Conservation (phyloP, 2,329 filamentous ascomycete genomes). For the Scleromitrula shiraiana region DNA sequence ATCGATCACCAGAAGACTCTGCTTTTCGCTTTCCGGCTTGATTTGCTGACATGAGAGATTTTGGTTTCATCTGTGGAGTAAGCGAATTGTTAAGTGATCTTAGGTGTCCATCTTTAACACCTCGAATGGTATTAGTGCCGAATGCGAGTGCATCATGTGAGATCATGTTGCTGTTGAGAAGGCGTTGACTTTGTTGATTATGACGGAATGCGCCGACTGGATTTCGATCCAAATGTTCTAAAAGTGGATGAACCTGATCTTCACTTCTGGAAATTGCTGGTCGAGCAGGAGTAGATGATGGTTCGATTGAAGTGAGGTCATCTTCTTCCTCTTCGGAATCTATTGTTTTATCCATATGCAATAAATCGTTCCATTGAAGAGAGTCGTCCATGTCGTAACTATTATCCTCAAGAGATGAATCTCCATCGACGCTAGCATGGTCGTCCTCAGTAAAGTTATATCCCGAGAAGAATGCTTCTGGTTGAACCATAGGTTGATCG, state of each 20-base stretch:
- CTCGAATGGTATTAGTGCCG: constrained; percentile 51
- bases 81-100: constrained; percentile 59
- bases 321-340: constrained; percentile 7
- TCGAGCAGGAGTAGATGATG: constrained; percentile 41
- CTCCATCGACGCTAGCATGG: constrained; percentile 42
- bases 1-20: constrained; percentile 16
- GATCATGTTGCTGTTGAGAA: constrained; percentile 46
- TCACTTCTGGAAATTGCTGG: constrained; percentile 43
- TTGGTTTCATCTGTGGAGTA: constrained; percentile 51
- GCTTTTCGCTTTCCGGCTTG: constrained; percentile 26
- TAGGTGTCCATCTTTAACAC: constrained; percentile 58
- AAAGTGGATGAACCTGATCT: constrained; percentile 42
- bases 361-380: constrained; percentile 55
- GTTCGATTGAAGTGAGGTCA: neutral
- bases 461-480: constrained; percentile 69
- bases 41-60: constrained; percentile 14
- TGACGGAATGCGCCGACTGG: constrained; percentile 70
- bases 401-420: constrained; percentile 34
- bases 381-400: constrained; percentile 63
- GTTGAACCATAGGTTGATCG: constrained; percentile 61
- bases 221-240: constrained; percentile 55
- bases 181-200: constrained; percentile 48
- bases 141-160: constrained; percentile 56
- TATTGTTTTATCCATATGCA: constrained; percentile 22
- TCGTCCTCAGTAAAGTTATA: constrained; percentile 43